phyloP scores from a whole-genome alignment of 73 alveolate genomes.

The Paramecium primaurelia region DNA sequence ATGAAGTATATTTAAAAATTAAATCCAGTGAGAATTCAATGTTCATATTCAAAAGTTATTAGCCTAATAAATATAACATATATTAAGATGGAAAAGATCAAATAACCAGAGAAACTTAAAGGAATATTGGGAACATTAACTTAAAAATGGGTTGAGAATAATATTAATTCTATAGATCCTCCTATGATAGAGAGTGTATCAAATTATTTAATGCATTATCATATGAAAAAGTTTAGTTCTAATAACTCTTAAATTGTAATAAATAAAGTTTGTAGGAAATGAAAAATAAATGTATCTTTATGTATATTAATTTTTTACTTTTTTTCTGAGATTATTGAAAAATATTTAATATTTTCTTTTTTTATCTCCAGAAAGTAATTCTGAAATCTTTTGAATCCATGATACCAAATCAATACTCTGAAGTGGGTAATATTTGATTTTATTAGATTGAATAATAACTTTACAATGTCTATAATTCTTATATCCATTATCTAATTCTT shows the following conservation, averaged over 20 bases:
- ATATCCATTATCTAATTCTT: not conserved
- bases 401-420: not conserved
- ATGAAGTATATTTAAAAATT: not conserved
- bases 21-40: not conserved
- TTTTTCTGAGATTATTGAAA: not conserved
- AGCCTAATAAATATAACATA: not conserved
- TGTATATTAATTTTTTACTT: not conserved
- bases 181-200: slow-evolving; percentile 12
- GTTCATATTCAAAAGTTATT: not conserved
- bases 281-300: not conserved
- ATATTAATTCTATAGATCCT: slow-evolving; percentile 22
- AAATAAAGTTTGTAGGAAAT: not conserved
- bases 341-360: not conserved
- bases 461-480: not conserved
- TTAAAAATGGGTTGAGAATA: not conserved
- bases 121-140: not conserved
- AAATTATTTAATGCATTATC: slow-evolving; percentile 1
- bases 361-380: not conserved
- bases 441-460: not conserved
- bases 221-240: not conserved
- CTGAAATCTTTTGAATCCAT: not conserved
- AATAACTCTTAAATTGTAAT: not conserved
- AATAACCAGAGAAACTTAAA: not conserved
- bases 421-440: not conserved
- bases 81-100: not conserved